phyloP scores from a whole-genome alignment of 163 green algal species.

The Scenedesmus sp. region DNA sequence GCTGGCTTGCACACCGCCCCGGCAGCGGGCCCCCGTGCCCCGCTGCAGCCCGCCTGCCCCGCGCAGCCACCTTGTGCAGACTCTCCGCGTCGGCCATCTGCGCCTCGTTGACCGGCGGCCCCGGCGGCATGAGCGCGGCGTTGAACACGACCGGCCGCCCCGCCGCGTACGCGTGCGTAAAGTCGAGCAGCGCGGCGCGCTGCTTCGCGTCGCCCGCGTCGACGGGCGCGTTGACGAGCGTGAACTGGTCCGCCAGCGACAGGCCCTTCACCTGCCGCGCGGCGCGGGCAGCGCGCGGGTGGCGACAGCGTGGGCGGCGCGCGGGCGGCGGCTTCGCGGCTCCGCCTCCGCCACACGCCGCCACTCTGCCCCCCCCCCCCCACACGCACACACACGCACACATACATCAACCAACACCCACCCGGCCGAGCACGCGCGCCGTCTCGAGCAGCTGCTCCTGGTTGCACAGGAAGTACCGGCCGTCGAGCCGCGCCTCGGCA shows the following conservation, averaged over 20 bases:
- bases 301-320: no score
- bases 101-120: slow-evolving; percentile 4
- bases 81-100: slow-evolving; percentile 43
- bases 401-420: slow-evolving; percentile 23
- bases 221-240: slow-evolving; percentile 28
- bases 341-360: no score
- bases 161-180: slow-evolving; percentile 61
- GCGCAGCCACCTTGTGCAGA: slow-evolving; percentile 35
- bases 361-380: not conserved
- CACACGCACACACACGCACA: not conserved
- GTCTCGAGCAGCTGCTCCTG: slow-evolving; percentile 57
- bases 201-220: slow-evolving; percentile 21
- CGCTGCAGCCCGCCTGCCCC: not conserved
- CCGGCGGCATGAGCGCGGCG: slow-evolving; percentile 24
- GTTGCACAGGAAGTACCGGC: slow-evolving; percentile 79
- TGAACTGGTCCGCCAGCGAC: slow-evolving; percentile 60
- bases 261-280: slow-evolving; percentile 46
- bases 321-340: no score
- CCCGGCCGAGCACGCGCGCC: slow-evolving; percentile 47
- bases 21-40: not conserved
- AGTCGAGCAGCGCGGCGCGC: slow-evolving; percentile 63
- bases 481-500: slow-evolving; percentile 66
- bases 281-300: not conserved
- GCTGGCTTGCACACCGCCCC: not conserved
- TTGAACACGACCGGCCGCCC: slow-evolving; percentile 33